Evolutionary conservation across 257 asterid genomes (phyloP), one percentile per base, ranked within the genome.

Genomic region (Scutellaria galericulata): DNA sequence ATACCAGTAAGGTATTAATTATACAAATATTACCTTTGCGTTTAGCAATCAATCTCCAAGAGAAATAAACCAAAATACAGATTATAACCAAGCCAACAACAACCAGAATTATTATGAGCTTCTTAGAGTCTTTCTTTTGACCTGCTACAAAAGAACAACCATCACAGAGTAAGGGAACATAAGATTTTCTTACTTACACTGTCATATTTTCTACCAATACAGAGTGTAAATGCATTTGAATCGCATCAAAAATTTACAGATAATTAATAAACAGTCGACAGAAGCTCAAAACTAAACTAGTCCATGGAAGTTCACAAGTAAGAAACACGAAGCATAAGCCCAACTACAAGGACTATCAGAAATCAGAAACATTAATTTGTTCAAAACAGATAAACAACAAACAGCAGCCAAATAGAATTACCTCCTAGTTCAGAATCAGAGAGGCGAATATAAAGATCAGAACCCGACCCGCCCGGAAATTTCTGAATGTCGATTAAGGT

Each of bases 351-450:
- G 48, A 27, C 46, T 57, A 67, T 24, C 27, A 63, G 42, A 66
- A 77, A 48, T 47, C 42, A 56, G 11, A 40, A 18, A 18, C 18
- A 18, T 18, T 18, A 18, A 18, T 18, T 18, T 18, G 18, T 18
- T 18, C 18, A 18, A 18, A 18, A 18, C 18, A 18, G 18, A 18
- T 18, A 18, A 18, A 18, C 18, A 18, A 18, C 18, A 41, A 20
- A 65, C 48, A 13, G 20, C 31, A 51, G 40, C 45, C 24, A 24
- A 70, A 35, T 60, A 24, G 45, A 54, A 35, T 77, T 80, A 85
- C 90, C 89, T 8, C 90, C 89, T 8, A 79, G 64, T 66, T 86
- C 96, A 24, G 89, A 79, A 39, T 22, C 68, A 0, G 89, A 78
- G 22, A 89, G 27, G 1, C 94, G 94, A 54, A 91, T 51, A 14